Evolutionary conservation across 1,139 yeast genomes (phyloP).

Genomic region (Wickerhamomyces sp.): DNA sequence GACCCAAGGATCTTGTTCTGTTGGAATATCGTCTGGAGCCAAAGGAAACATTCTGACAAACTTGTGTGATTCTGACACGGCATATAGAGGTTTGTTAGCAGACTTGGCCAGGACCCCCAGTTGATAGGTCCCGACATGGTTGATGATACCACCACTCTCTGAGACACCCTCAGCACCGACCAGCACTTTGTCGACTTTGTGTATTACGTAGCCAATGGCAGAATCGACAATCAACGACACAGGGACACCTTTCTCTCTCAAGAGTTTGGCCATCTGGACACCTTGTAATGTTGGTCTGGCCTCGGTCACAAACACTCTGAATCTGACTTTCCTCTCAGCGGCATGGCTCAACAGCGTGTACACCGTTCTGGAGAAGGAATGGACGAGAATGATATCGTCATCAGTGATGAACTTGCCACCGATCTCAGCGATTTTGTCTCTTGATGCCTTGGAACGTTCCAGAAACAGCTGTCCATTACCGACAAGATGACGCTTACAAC

Average conservation of each 20-base stretch:
- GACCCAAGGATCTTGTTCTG: constrained; percentile 38
- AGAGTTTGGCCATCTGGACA: constrained; percentile 60
- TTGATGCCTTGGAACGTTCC: constrained; percentile 84
- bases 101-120: constrained; percentile 90
- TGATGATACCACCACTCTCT: constrained; percentile 96
- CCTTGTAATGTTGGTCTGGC: constrained; percentile 88
- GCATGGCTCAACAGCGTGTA: constrained; percentile 71
- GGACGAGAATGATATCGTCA: constrained; percentile 86
- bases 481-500: constrained; percentile 82
- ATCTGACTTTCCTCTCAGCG: constrained; percentile 67
- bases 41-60: constrained; percentile 94
- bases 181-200: constrained; percentile 85
- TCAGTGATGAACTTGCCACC: constrained; percentile 90
- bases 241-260: constrained; percentile 81
- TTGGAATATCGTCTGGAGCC: constrained; percentile 87
- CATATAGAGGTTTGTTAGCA: constrained; percentile 90
- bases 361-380: constrained; percentile 91
- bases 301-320: constrained; percentile 89
- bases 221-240: constrained; percentile 87
- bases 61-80: constrained; percentile 91
- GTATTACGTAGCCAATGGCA: constrained; percentile 90
- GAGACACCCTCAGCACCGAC: constrained; percentile 99
- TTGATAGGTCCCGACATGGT: constrained; percentile 93
- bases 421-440: constrained; percentile 81
- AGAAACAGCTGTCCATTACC: constrained; percentile 92